phyloP scores from a whole-genome alignment of 257 asterid genomes.

The Scutellaria galericulata region DNA sequence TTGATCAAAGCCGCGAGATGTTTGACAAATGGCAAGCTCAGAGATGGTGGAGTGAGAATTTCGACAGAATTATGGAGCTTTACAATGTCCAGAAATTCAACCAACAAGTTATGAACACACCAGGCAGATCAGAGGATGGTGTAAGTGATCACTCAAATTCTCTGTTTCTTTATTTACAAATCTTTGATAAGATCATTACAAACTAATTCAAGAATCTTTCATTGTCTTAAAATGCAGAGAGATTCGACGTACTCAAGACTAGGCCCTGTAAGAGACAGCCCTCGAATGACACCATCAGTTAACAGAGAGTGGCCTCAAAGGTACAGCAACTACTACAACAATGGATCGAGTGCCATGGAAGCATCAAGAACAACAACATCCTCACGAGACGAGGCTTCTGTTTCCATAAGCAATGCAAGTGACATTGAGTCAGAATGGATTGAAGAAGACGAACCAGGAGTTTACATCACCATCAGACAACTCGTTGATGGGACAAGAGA shows the following conservation, averaged over 20 bases:
- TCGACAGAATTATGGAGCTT: constrained; percentile 79
- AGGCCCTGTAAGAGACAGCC: constrained; percentile 75
- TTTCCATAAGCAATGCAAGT: constrained; percentile 87
- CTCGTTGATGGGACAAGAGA: constrained; percentile 88
- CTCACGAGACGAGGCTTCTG: constrained; percentile 81
- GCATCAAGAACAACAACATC: constrained; percentile 76
- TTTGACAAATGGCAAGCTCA: constrained; percentile 84
- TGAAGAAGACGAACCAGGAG: constrained; percentile 93
- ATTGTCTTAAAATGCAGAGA: constrained; percentile 54
- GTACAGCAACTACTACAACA: constrained; percentile 46
- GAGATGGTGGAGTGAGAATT: constrained; percentile 88
- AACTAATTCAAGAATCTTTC: neutral
- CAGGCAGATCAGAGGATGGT: constrained; percentile 83
- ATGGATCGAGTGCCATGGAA: constrained; percentile 56
- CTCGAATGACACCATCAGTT: constrained; percentile 72
- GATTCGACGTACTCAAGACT: constrained; percentile 79
- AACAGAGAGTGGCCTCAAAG: constrained; percentile 37
- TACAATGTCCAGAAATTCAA: constrained; percentile 84
- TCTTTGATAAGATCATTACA: neutral
- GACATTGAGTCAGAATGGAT: constrained; percentile 89
- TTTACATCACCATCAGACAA: constrained; percentile 85
- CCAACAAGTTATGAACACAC: constrained; percentile 70
- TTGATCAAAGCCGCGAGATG: constrained; percentile 69
- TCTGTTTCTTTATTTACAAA: neutral
- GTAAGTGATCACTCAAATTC: constrained; percentile 44